Percentiles rank a stretch among this genome's conserved stretches.
Evolutionary conservation across 2,329 filamentous ascomycete genomes (phyloP).

Genomic region (Epichloe uncinata): DNA sequence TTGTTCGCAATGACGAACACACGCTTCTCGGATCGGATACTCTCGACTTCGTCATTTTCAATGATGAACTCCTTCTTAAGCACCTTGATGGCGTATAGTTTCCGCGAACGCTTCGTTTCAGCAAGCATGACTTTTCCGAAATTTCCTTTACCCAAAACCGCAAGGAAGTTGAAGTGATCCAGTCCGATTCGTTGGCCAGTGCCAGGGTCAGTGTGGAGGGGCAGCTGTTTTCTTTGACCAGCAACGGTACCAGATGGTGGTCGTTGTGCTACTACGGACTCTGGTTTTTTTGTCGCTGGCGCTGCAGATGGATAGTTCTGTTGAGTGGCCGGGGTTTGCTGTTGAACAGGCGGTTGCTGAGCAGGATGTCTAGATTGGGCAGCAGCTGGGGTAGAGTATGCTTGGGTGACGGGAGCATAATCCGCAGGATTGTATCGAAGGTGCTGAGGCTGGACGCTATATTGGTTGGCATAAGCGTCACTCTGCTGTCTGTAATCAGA

Average conservation of each 20-base stretch:
- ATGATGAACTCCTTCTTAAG: slow-evolving; percentile 99
- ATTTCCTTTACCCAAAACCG: slow-evolving; percentile 95
- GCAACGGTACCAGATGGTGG: slow-evolving; percentile 17
- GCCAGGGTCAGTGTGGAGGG: slow-evolving; percentile 57
- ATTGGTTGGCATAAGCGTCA: slow-evolving; percentile 23
- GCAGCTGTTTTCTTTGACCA: slow-evolving; percentile 44
- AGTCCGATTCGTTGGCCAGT: slow-evolving; percentile 79
- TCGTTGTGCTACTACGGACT: slow-evolving; percentile 19
- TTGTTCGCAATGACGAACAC: slow-evolving; percentile 96
- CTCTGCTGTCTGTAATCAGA: slow-evolving; percentile 23
- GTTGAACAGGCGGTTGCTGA: slow-evolving; percentile 15
- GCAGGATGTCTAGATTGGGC: slow-evolving; percentile 18
- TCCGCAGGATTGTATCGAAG: slow-evolving; percentile 65
- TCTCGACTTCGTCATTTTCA: slow-evolving; percentile 97
- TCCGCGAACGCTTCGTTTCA: slow-evolving; percentile 84
- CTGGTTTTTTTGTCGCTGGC: slow-evolving; percentile 23
- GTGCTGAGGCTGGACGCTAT: slow-evolving; percentile 23
- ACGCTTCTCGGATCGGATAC: slow-evolving; percentile 91
- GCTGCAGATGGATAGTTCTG: slow-evolving; percentile 24
- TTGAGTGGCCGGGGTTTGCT: slow-evolving; percentile 19
- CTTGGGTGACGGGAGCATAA: slow-evolving; percentile 49
- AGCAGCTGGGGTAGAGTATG: slow-evolving; percentile 25
- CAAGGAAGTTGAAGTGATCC: slow-evolving; percentile 98
- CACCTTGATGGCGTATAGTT: slow-evolving; percentile 96
- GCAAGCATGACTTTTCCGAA: slow-evolving; percentile 99